phyloP scores from a whole-genome alignment of 495 filamentous ascomycete genomes.

The Talaromyces liani region DNA sequence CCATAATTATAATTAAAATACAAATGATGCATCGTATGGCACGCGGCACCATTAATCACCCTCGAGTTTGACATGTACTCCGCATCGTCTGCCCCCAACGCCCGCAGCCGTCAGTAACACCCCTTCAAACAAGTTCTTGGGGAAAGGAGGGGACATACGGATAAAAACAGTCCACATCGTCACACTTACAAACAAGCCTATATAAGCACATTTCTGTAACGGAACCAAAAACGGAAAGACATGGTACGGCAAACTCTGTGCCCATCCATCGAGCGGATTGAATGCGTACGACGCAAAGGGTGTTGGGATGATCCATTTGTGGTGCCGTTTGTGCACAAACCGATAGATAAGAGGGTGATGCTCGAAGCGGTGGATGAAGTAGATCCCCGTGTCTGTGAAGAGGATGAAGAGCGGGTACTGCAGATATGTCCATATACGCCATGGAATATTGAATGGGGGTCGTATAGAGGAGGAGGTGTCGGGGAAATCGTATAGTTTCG shows the following conservation, averaged over 20 bases:
- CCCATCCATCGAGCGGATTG: constrained; percentile 67
- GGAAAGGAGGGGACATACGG: constrained; percentile 25
- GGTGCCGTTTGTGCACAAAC: constrained; percentile 70
- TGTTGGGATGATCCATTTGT: constrained; percentile 87
- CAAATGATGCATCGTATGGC: constrained; percentile 73
- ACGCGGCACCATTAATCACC: constrained; percentile 70
- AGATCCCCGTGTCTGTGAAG: constrained; percentile 72
- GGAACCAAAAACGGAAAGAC: constrained; percentile 71
- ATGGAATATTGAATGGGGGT: constrained; percentile 38
- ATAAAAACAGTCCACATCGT: constrained; percentile 81
- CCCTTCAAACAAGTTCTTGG: no score
- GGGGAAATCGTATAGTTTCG: constrained; percentile 54
- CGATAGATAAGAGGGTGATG: constrained; percentile 65
- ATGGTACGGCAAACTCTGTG: constrained; percentile 68
- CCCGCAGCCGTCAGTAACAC: no score
- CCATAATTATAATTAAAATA: constrained; percentile 84
- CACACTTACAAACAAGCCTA: constrained; percentile 64
- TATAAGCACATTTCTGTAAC: constrained; percentile 65
- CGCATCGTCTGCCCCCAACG: constrained; percentile 51
- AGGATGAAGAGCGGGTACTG: constrained; percentile 69
- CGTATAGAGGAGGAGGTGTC: constrained; percentile 11
- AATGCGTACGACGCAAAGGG: constrained; percentile 69
- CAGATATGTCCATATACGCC: constrained; percentile 45
- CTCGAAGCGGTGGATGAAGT: constrained; percentile 68
- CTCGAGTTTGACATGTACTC: constrained; percentile 65